Conservation (phyloP, 495 filamentous ascomycete species). For the Halenospora varia region DNA sequence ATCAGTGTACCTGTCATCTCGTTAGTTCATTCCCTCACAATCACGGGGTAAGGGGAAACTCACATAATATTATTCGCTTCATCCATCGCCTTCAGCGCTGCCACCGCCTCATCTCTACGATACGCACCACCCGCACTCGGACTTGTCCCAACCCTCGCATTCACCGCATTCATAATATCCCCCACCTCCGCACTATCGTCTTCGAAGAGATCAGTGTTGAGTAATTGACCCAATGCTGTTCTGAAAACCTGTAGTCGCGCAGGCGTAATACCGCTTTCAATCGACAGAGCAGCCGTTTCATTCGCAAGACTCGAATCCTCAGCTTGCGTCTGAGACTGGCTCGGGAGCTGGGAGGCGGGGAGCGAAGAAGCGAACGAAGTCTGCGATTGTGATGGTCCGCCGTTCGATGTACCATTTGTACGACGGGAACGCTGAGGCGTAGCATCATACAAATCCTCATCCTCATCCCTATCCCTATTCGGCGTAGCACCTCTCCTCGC, state of each 20-base stretch:
- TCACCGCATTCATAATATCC: constrained; percentile 74
- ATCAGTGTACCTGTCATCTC: constrained; percentile 27
- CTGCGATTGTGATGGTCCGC: constrained; percentile 47
- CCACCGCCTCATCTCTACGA: constrained; percentile 64
- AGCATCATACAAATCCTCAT: constrained; percentile 53
- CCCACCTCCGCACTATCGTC: constrained; percentile 75
- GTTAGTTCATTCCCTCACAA: not conserved
- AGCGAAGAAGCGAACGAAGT: constrained; percentile 63
- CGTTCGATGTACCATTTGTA: constrained; percentile 24
- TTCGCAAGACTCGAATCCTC: constrained; percentile 21
- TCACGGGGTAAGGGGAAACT: constrained; percentile 38
- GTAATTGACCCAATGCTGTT: constrained; percentile 70
- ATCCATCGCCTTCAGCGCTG: constrained; percentile 75
- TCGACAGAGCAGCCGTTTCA: constrained; percentile 19
- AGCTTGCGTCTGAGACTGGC: constrained; percentile 38
- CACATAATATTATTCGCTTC: constrained; percentile 89
- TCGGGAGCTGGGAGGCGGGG: constrained; percentile 58
- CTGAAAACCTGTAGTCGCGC: constrained; percentile 72
- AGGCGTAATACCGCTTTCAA: constrained; percentile 40
- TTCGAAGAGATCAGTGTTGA: constrained; percentile 73
- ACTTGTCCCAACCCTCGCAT: constrained; percentile 61
- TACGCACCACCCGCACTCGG: constrained; percentile 51
- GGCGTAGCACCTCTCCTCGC: constrained; percentile 4
- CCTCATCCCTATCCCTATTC: constrained; percentile 42
- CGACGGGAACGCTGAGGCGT: constrained; percentile 45